These are phyloP conservation scores for Graphilbum sp. DNA, from an alignment of 2,329 filamentous ascomycete genomes.

Conservation along the genomic window DNA sequence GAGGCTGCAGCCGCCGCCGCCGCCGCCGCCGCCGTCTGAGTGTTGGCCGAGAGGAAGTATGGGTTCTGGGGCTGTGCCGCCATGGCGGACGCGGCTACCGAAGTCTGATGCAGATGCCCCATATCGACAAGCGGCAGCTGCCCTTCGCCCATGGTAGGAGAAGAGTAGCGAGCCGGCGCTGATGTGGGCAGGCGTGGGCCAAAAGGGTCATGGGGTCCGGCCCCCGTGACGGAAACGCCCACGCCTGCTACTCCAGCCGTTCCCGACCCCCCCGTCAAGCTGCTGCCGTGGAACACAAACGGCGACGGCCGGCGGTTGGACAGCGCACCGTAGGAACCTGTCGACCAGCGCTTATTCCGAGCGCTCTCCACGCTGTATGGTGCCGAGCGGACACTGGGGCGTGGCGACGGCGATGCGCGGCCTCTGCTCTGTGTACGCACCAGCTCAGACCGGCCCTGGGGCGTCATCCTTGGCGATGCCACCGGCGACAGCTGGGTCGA, in stretches of 20 bases:
- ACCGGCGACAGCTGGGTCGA: slow-evolving; percentile 58
- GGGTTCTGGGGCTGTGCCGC: slow-evolving; percentile 36
- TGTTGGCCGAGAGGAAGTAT: slow-evolving; percentile 28
- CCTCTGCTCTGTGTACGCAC: slow-evolving; percentile 51
- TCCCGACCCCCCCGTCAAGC: too few relatives aligned
- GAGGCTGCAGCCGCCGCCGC: slow-evolving; percentile 10
- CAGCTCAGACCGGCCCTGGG: slow-evolving; percentile 42
- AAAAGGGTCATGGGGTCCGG: slow-evolving; percentile 31
- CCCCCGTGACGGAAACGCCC: too few relatives aligned
- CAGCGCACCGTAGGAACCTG: slow-evolving; percentile 49
- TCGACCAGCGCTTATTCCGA: slow-evolving; percentile 62
- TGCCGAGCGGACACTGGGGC: slow-evolving; percentile 48
- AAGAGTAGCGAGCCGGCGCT: slow-evolving; percentile 30
- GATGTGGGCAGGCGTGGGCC: slow-evolving; percentile 28
- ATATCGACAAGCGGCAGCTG: slow-evolving; percentile 35
- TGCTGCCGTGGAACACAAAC: slow-evolving; percentile 44
- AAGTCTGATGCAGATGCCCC: slow-evolving; percentile 38
- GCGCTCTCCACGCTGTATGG: slow-evolving; percentile 54
- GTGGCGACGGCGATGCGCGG: slow-evolving; percentile 54
- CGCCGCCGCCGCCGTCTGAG: slow-evolving; percentile 28
- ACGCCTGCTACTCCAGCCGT: neutral
- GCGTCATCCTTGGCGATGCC: slow-evolving; percentile 50
- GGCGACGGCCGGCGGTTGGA: slow-evolving; percentile 40
- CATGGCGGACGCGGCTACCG: too few relatives aligned
- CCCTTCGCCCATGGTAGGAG: slow-evolving; percentile 27